Evolutionary conservation across 306 rosid genomes (phyloP).

Genomic region (Dalbergia oliveri): DNA sequence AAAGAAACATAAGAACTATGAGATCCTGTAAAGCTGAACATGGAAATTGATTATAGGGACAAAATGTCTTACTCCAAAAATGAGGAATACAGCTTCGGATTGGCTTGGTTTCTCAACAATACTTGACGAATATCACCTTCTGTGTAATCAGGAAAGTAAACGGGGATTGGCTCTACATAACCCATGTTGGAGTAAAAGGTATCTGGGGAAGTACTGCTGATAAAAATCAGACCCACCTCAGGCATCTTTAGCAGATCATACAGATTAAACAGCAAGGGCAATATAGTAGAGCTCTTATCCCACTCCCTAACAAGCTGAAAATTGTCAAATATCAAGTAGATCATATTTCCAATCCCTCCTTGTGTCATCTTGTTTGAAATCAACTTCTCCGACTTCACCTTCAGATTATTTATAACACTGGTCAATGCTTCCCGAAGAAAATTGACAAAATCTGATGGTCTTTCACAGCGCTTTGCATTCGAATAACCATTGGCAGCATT

Average conservation of each 20-base stretch:
- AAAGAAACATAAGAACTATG: slow-evolving; percentile 41
- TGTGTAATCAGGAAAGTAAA: slow-evolving; percentile 78
- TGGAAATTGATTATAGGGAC: slow-evolving; percentile 1
- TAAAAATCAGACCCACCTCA: slow-evolving; percentile 80
- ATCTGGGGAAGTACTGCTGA: slow-evolving; percentile 87
- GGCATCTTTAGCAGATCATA: slow-evolving; percentile 78
- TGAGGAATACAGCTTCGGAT: slow-evolving; percentile 77
- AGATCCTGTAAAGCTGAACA: slow-evolving; percentile 35
- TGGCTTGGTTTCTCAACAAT: slow-evolving; percentile 66
- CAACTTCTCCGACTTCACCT: slow-evolving; percentile 55
- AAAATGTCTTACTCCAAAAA: slow-evolving; percentile 72
- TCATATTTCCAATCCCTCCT: slow-evolving; percentile 70
- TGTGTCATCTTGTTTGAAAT: slow-evolving; percentile 51
- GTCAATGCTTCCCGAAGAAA: slow-evolving; percentile 80
- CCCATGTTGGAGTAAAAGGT: slow-evolving; percentile 84
- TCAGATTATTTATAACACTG: slow-evolving; percentile 56
- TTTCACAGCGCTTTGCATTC: slow-evolving; percentile 80
- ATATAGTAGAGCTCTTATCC: slow-evolving; percentile 80
- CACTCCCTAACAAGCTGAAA: slow-evolving; percentile 85
- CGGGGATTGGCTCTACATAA: slow-evolving; percentile 75
- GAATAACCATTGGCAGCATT: slow-evolving; percentile 69
- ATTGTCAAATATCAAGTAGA: slow-evolving; percentile 87
- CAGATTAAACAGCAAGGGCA: slow-evolving; percentile 83
- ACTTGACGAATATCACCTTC: slow-evolving; percentile 76
- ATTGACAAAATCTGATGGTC: slow-evolving; percentile 84